A percentile compares a stretch with the other conserved stretches of the same genome.
Conservation (phyloP, 164 flowering plant species). For the Houttuynia cordata region DNA sequence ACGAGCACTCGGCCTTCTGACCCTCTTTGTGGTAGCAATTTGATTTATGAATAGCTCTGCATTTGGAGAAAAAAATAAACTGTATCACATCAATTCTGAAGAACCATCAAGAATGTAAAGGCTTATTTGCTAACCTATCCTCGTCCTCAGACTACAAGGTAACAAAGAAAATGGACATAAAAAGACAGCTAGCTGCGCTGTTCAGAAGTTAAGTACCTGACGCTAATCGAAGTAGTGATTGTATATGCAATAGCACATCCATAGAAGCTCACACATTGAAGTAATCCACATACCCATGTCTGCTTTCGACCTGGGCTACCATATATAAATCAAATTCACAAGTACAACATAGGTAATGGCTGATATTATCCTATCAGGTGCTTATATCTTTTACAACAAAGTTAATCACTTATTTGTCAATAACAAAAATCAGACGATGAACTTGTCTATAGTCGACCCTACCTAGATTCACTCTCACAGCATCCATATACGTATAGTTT, state of each 20-base stretch:
- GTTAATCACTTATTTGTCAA: not conserved
- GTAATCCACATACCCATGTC: slow-evolving; percentile 34
- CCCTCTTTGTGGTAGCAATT: slow-evolving; percentile 66
- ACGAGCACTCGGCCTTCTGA: slow-evolving; percentile 40
- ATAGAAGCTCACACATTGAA: slow-evolving; percentile 33
- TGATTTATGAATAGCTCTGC: slow-evolving; percentile 63
- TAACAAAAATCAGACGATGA: not conserved
- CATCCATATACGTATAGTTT: slow-evolving; percentile 39
- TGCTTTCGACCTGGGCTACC: slow-evolving; percentile 14
- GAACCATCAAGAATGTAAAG: not conserved
- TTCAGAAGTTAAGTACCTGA: slow-evolving; percentile 20
- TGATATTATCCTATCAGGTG: too few species aligned
- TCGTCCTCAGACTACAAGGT: too few species aligned
- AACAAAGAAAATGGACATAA: too few species aligned
- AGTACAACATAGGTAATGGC: too few species aligned
- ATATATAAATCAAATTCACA: slow-evolving; percentile 8
- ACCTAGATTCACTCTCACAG: slow-evolving; percentile 50
- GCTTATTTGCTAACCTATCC: not conserved
- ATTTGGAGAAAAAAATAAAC: slow-evolving; percentile 1
- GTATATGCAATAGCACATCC: slow-evolving; percentile 25
- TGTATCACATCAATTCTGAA: too few species aligned
- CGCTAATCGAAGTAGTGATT: slow-evolving; percentile 24
- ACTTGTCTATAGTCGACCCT: slow-evolving; percentile 7
- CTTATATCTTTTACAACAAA: not conserved
- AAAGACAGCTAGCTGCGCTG: too few species aligned